Evolutionary conservation across 768 basidiomycete species (phyloP), one percentile per base, ranked within the genome.

Genomic region (Hygrophorus russula): DNA sequence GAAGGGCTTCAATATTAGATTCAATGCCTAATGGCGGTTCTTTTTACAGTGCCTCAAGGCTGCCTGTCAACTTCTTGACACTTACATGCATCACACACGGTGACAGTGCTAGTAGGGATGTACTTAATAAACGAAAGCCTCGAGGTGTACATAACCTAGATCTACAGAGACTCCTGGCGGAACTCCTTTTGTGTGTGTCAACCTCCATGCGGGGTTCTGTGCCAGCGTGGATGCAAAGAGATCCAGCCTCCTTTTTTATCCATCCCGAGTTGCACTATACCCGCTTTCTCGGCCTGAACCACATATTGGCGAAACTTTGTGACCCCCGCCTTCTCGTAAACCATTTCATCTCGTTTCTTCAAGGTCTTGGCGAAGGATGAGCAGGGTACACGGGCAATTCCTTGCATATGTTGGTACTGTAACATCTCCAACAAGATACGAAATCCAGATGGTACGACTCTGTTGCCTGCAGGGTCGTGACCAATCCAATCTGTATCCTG

Each of bases 161-260:
- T 3, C 24, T 24, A n/a, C n/a, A n/a, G n/a, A n/a, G n/a, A n/a
- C n/a, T n/a, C n/a, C n/a, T n/a, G n/a, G n/a, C n/a, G 20, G 19
- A 27, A 5, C 29, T 10, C 12, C 32, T 29, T 30, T 17, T 6
- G 19, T n/a, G 18, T 42, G 13, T 13, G 18, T 14, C 15, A 28
- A n/a, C 27, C 4, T 20, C 11, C 29, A 10, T 14, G 5, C 13
- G 9, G 17, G 11, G 27, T 5, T 38, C 45, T 31, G 36, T 42
- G 11, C 38, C 38, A 42, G 18, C 32, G 29, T 14, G 41, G 41
- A 20, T 42, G 41, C 17, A 54, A 41, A 12, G 39, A 41, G 13
- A 54, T 51, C 46, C 51, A 51, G 28, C 49, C 47, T 2, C 46
- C 47, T 27, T 34, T 45, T 19, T 36, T 33, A 4, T 33, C 33